Evolutionary conservation across 495 filamentous ascomycete species (phyloP).

Genomic region (Rusavskia elegans): DNA sequence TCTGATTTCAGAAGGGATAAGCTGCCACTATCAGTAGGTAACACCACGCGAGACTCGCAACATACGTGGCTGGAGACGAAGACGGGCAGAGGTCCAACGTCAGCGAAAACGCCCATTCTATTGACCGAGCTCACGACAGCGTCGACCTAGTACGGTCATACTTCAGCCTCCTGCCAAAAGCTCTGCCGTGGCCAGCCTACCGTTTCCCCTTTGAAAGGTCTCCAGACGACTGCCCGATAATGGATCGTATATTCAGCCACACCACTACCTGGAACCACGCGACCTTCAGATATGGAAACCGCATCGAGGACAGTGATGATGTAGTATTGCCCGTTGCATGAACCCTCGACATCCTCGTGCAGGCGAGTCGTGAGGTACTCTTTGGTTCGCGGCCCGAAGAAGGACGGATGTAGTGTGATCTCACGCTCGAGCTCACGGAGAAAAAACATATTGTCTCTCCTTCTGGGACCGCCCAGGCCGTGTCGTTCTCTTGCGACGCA

Average conservation of each 20-base stretch:
- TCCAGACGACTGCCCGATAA: constrained; percentile 93
- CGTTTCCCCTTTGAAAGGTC: constrained; percentile 91
- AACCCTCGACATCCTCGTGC: constrained; percentile 82
- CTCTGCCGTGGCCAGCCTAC: constrained; percentile 32
- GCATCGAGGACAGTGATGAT: constrained; percentile 94
- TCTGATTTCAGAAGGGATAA: constrained; percentile 83
- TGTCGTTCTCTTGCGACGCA: no score
- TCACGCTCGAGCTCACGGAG: constrained; percentile 85
- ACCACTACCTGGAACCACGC: constrained; percentile 76
- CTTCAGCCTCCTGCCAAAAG: neutral
- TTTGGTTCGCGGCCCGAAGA: constrained; percentile 81
- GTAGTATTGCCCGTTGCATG: constrained; percentile 81
- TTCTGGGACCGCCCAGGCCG: neutral
- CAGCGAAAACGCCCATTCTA: constrained; percentile 78
- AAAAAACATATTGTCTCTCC: constrained; percentile 67
- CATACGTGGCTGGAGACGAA: constrained; percentile 81
- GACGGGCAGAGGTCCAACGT: constrained; percentile 72
- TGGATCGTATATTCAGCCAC: constrained; percentile 86
- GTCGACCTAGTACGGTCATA: constrained; percentile 50
- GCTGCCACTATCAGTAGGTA: constrained; percentile 30
- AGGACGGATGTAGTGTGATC: constrained; percentile 89
- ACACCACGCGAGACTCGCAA: constrained; percentile 7
- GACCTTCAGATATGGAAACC: constrained; percentile 78
- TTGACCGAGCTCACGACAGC: constrained; percentile 82
- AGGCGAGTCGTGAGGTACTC: constrained; percentile 75